Conservation (phyloP, 257 asterid genomes). For the Lycium barbarum region DNA sequence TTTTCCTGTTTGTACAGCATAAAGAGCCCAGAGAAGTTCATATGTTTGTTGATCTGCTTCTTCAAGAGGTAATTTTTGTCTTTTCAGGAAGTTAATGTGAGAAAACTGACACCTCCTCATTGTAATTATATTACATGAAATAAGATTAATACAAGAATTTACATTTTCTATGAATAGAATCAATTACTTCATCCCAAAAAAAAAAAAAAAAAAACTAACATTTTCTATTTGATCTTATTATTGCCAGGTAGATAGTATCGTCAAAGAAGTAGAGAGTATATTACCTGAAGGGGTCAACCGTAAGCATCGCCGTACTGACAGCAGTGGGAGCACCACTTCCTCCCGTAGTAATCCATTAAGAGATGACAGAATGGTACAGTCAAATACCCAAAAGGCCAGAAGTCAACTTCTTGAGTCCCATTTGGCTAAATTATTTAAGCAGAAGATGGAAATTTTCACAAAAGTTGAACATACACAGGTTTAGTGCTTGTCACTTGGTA, state of each 20-base stretch:
- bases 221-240: slow-evolving; percentile 37
- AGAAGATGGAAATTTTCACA: slow-evolving; percentile 94
- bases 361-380: slow-evolving; percentile 73
- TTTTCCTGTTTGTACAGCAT: slow-evolving; percentile 57
- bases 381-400: slow-evolving; percentile 88
- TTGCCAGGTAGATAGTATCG: slow-evolving; percentile 64
- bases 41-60: slow-evolving; percentile 95
- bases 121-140: background rate
- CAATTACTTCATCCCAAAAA: too few species aligned
- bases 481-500: slow-evolving; percentile 30
- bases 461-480: slow-evolving; percentile 95
- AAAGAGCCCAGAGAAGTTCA: slow-evolving; percentile 99
- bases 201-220: background rate
- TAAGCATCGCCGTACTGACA: slow-evolving; percentile 83
- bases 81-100: background rate
- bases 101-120: background rate
- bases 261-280: slow-evolving; percentile 70
- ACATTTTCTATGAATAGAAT: slow-evolving; percentile 28
- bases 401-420: slow-evolving; percentile 98
- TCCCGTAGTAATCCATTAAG: slow-evolving; percentile 94
- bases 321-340: slow-evolving; percentile 93
- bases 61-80: slow-evolving; percentile 68
- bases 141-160: slow-evolving; percentile 23
- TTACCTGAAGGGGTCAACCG: slow-evolving; percentile 74
- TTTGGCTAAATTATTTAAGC: slow-evolving; percentile 91